Base-by-base conservation (phyloP, 2,329 filamentous ascomycete species). In the Clonostachys chloroleuca region DNA sequence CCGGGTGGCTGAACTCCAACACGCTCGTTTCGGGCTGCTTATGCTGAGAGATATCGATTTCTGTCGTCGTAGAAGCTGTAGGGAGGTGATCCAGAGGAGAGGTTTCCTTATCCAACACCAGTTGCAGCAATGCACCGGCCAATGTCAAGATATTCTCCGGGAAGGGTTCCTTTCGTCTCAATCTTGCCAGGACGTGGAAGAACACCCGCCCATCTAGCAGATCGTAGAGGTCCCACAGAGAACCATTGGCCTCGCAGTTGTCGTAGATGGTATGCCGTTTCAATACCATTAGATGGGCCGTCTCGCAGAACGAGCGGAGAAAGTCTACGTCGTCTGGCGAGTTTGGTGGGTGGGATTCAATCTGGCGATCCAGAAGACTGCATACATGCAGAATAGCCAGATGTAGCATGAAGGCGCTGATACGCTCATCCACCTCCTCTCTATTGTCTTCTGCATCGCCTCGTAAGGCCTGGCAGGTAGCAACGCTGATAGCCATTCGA, bases 1-100 rank as follows among this genome's bases (percentile, higher is more conserved):
- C 59, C 0, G 69, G 64, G 40, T 79, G 74, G 3, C 57, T 69
- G 52, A 80, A 81, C 0, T 71, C 59, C 1, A 79, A 59, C 5
- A 78, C 66, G 9, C 54, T 47, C 6, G 59, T 47, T 17, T 52
- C 20, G 8, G 36, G 7, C 24, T 30, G 24, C 14, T 40, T 37
- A 16, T 17, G 12, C 17, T 34, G n/a, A 30, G 12, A 34, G 9
- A 24, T 20, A 13, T 33, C 37, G 12, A 34, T 49, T 14, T 7
- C 12, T n/a, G 17, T 14, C 5, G n/a, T n/a, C 18, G 12, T 16
- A 10, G 17, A 12, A 17, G 14, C 17, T n/a, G 35, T n/a, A 2
- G 13, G 6, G 37, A 40, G 16, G 9, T 34, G 18, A 34, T 6
- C 33, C 12, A 13, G 16, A 10, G 24, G 24, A 18, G 36, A 39